Evolutionary conservation across 768 basidiomycete genomes (phyloP), one percentile per base, ranked within the genome.

Genomic region (Xanthoconium stramineum): DNA sequence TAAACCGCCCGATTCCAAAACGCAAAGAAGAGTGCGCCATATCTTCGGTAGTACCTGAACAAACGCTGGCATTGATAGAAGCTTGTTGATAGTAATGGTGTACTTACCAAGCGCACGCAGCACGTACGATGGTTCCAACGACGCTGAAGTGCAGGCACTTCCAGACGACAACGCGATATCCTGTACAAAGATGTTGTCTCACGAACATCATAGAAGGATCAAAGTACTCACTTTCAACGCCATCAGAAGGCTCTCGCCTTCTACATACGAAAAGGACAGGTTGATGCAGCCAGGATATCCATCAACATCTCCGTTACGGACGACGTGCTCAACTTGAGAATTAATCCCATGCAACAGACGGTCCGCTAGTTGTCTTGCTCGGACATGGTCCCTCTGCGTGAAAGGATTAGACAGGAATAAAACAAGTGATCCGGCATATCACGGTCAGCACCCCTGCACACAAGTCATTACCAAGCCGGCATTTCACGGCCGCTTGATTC

Each of bases 11-110:
- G 58, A 99, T 89, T 45, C 97, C 97, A 72, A 99, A 99, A 28
- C 97, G 89, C 53, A 99, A 80, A 17, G 94, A 96, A 17, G 94
- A 97, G 70, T 99, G 97, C 0, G 97, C 97, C 94, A 98, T 97
- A 66, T 98, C 97, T 70, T 99, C 97, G 29, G 94, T 94, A 36
- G 96, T 93, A 63, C 92, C 91, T 88, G 39, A 56, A 50, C 24
- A 58, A 43, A 20, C 20, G 49, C 17, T 39, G 38, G 30, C 10
- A 47, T 51, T 14, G 29, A 17, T 13, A 36, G 14, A 51, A 47
- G 38, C 6, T 60, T 30, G 33, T 39, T 32, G 6, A 24, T 29
- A 15, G 28, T 15, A 3, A 30, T 6, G n/a, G 57, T 78, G 52
- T 44, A 47, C 66, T 28, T 66, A 86, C 93, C 94, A 44, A 99